Percentiles rank a stretch among this genome's conserved stretches.
These are phyloP conservation scores for Mercurialis annua DNA, from an alignment of 345 rosid species.

Conservation along the genomic window DNA sequence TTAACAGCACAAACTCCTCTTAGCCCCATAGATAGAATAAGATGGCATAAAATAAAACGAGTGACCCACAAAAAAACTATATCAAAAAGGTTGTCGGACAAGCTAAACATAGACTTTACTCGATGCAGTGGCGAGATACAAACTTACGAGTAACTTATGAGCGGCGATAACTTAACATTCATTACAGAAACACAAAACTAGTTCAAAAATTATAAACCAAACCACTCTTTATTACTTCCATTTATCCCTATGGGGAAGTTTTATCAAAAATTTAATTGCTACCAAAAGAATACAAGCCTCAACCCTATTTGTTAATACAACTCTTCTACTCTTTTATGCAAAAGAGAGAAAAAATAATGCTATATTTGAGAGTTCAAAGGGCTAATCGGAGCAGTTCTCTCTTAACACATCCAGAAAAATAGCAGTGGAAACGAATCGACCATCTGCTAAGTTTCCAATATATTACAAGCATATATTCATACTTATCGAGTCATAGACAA, in stretches of 20 bases:
- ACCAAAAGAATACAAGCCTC: neutral
- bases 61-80: neutral
- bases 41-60: neutral
- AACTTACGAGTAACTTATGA: neutral
- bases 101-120: too few species aligned
- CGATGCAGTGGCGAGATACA: neutral
- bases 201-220: neutral
- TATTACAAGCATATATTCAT: neutral
- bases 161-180: neutral
- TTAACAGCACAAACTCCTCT: too few species aligned
- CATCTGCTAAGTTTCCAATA: neutral
- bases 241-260: neutral
- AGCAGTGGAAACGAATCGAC: neutral
- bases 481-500: neutral
- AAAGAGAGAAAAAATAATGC: neutral
- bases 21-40: too few species aligned
- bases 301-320: neutral
- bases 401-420: conserved; percentile 1
- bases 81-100: too few species aligned
- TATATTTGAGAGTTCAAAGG: neutral
- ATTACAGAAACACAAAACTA: neutral
- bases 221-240: neutral
- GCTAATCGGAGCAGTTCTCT: conserved; percentile 2
- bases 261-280: neutral
- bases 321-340: neutral